Base-by-base conservation (phyloP, 2,329 filamentous ascomycete species). In the Microdochium trichocladiopsis region DNA sequence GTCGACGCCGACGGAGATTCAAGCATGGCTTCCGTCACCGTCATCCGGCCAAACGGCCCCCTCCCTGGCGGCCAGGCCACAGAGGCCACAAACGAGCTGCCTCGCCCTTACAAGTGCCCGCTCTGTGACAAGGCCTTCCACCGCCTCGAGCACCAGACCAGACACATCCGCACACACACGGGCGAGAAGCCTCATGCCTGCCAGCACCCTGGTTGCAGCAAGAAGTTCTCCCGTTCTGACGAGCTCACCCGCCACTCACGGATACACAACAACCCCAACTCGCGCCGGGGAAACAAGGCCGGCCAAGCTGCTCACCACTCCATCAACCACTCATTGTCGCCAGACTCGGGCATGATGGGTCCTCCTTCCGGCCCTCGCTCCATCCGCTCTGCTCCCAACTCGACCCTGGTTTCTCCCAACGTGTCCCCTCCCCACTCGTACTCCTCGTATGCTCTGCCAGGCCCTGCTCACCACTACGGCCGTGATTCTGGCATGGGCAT, bases 261-360 rank as follows among this genome's bases (percentile, higher is more conserved):
- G 69, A 99, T 99, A 75, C 93, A 99, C 82, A 96, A 90, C 83
- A 99, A 97, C 74, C 93, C 94, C 54, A 97, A 97, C 78, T 96
- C 92, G 53, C 82, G 94, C 66, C 80, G 93, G 66, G 92, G 90
- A 59, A 95, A 95, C 78, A 96, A 96, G 77, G 83, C 84, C 55
- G 60, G 70, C 25, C 76, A 79, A 60, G 61, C 63, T 28, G 71
- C 76, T 52, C 71, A 74, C 52, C 69, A 75, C 55, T 63, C 65
- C 36, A 65, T 74, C 58, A 70, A 72, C 51, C 72, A 73, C 51
- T 71, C 74, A 52, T 69, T 79, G 61, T 72, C 73, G 56, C 71
- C 73, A 68, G 70, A 84, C 71, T 77, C 74, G 60, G 88, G 91
- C 82, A 92, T 95, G 84, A 80, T 85, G 63, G 89, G 90, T 56